Evolutionary conservation across 768 basidiomycete genomes (phyloP), one percentile per base, ranked within the genome.

Genomic region (Pisolithus sp.): DNA sequence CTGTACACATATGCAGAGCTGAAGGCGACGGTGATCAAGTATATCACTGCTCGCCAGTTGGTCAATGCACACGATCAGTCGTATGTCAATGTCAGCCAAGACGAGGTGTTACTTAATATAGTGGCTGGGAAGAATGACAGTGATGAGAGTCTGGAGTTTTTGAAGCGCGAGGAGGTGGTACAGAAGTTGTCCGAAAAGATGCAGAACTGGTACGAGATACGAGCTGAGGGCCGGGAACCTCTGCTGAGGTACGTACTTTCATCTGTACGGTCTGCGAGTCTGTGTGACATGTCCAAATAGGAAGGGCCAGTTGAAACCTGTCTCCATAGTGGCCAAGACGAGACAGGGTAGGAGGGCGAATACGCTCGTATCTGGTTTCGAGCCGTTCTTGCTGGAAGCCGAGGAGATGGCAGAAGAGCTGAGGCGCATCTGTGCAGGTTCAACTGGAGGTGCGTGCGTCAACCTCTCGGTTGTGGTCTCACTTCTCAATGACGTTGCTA

Each of bases 391-490:
- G 24, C 68, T 89, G 9, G 73, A 81, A 13, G 79, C 83, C 12
- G 83, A 89, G 10, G 78, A 80, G 26, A 80, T 93, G 67, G 84
- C 85, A 1, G 88, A 93, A 43, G 88, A 89, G 44, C 68, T 95
- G 53, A 77, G 82, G 51, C 86, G 80, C 66, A 59, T 74, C 2
- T 95, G 92, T 60, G 91, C 92, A 2, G 81, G 85, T 41, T 77
- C 89, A 9, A 88, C 93, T 5, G 83, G 87, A 41, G 80, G 89
- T 86, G 52, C 45, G 80, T 64, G 18, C 4, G 24, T 51, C 12
- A 15, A 50, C 2, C 38, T 21, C 34, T 30, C 37, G 13, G n/a
- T 4, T 15, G 24, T 24, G 21, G 17, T 12, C 4, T 28, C 23
- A 24, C 6, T n/a, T 3, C 28, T 50, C 38, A 55, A 39, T 38